Conservation (phyloP, 495 filamentous ascomycete genomes). For the Barbatosphaeria neglecta region DNA sequence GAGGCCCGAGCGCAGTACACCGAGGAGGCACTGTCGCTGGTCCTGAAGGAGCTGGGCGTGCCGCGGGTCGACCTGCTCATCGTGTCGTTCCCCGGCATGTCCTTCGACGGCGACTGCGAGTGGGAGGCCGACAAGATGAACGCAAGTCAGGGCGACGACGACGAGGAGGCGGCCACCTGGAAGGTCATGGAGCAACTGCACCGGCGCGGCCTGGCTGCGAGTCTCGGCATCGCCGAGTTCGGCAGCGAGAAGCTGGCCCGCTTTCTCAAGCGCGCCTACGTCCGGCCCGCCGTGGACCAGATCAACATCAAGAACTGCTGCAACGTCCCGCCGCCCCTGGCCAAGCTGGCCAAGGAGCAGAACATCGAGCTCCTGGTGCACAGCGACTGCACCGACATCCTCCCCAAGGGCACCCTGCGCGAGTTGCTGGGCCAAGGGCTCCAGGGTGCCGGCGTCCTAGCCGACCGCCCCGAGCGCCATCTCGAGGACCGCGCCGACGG, state of each 20-base stretch:
- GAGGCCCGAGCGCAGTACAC: constrained; percentile 53
- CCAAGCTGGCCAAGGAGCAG: constrained; percentile 72
- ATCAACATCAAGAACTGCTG: constrained; percentile 97
- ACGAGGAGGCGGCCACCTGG: constrained; percentile 55
- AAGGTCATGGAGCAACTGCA: constrained; percentile 65
- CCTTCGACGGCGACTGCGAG: constrained; percentile 87
- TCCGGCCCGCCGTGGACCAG: constrained; percentile 82
- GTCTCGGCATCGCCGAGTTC: constrained; percentile 83
- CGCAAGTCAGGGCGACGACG: constrained; percentile 46
- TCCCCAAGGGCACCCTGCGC: constrained; percentile 71
- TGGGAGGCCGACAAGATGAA: constrained; percentile 58
- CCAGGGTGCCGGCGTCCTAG: constrained; percentile 56
- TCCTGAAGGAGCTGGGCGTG: constrained; percentile 65
- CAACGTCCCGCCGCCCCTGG: constrained; percentile 81
- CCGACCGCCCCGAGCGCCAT: constrained; percentile 25
- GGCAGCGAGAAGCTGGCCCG: constrained; percentile 64
- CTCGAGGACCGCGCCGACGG: constrained; percentile 31
- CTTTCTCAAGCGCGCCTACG: constrained; percentile 42
- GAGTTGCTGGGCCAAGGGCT: constrained; percentile 64
- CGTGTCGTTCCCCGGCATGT: constrained; percentile 83
- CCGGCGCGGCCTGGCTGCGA: constrained; percentile 53
- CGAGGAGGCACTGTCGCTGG: constrained; percentile 63
- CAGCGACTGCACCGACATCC: constrained; percentile 84
- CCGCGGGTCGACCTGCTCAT: constrained; percentile 77
- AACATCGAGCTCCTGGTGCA: constrained; percentile 85